Base-by-base conservation (phyloP, 2,329 filamentous ascomycete genomes). In the Camillea tinctor region DNA sequence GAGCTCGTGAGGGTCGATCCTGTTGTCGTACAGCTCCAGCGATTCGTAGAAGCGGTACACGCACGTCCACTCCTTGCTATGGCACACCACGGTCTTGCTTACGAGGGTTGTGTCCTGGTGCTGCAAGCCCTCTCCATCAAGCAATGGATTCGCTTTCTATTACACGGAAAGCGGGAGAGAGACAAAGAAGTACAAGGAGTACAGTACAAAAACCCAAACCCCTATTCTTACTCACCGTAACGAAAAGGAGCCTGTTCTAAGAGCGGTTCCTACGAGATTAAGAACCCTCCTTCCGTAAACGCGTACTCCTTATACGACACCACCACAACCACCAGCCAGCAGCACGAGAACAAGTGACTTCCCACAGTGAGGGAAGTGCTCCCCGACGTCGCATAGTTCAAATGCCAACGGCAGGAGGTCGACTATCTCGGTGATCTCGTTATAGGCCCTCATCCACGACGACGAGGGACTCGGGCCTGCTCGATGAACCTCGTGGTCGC, bases 401-500 rank as follows among this genome's bases (percentile, higher is more conserved):
- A 80, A 69, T 57, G 80, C 60, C 2, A 78, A 80, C 0, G 79
- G 78, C 0, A 80, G 69, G 6, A 81, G 67, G 48, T 80, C 78
- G 0, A 81, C 79, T 75, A 80, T 81, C 65, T 79, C 77, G 0
- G 71, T 66, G 71, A 80, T 77, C 44, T 17, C 52, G 20, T 52
- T 57, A n/a, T 21, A 55, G 26, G 30, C 11, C 48, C 57, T 40
- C 36, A 20, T 49, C 30, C 24, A 24, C 79, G 17, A 81, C 71
- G 22, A 81, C 76, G 0, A 81, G 68, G 0, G 79, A 79, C 55
- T 80, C 76, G 19, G 76, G 71, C 1, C 59, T 81, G 81, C 65
- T 82, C 79, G 21, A 82, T 77, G 13, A 81, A 66, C 0, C 79
- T n/a, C 79, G 56, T 80, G 72, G 55, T 81, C 79, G 13, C 79